phyloP scores from a whole-genome alignment of 371 early-diverging fungal species.

The Mortierella sp. region DNA sequence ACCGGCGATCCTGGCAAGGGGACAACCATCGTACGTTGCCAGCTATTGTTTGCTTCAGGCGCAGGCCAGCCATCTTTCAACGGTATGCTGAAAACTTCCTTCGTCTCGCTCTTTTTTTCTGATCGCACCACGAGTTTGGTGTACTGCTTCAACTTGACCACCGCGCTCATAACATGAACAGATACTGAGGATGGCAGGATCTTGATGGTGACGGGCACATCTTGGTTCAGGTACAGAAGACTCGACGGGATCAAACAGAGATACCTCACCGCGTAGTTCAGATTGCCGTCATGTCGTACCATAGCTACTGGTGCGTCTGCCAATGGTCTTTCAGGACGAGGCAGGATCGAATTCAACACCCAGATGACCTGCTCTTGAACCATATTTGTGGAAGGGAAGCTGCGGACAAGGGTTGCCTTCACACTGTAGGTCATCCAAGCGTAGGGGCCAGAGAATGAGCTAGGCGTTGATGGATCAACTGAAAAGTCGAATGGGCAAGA shows the following conservation, averaged over 20 bases:
- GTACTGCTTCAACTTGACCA: constrained; percentile 35
- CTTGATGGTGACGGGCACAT: constrained; percentile 32
- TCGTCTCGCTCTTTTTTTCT: constrained; percentile 2
- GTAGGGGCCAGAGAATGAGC: constrained; percentile 4
- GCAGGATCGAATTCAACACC: constrained; percentile 20
- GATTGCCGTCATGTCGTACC: constrained; percentile 9
- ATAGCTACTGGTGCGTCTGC: constrained; percentile 10
- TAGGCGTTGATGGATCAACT: constrained; percentile 7
- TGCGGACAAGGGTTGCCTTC: constrained; percentile 13
- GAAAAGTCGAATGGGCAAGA: constrained; percentile 4
- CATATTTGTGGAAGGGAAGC: constrained; percentile 18
- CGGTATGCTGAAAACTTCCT: constrained; percentile 11
- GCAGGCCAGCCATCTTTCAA: constrained; percentile 27
- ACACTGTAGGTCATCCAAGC: constrained; percentile 20
- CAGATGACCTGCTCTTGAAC: constrained; percentile 12
- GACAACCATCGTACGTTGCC: constrained; percentile 25
- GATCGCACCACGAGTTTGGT: constrained; percentile 2
- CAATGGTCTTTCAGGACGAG: constrained; percentile 5
- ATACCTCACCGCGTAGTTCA: constrained; percentile 7
- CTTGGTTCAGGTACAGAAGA: constrained; percentile 8
- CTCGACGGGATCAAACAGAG: constrained; percentile 25
- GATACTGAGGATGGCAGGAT: background rate
- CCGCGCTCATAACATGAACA: constrained; percentile 16
- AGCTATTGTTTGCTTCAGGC: constrained; percentile 2
- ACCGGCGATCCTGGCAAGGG: constrained; percentile 15